Conservation (phyloP, 176 grass and related monocot genomes). For the Luzula sylvatica region DNA sequence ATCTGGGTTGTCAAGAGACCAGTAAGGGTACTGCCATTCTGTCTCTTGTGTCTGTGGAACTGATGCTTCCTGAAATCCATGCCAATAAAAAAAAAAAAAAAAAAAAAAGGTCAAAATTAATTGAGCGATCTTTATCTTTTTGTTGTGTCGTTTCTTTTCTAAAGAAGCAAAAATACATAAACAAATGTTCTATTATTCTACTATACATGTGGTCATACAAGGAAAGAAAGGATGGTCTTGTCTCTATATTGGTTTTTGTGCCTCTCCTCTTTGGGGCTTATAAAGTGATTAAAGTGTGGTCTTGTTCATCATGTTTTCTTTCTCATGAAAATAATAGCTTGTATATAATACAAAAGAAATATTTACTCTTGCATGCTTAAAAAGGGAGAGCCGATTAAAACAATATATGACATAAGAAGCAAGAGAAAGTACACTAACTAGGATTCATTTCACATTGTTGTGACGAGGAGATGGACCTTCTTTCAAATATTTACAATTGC, state of each 20-base stretch:
- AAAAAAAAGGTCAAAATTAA: slow-evolving; percentile 12
- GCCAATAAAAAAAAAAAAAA: not conserved
- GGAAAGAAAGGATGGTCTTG: slow-evolving; percentile 77
- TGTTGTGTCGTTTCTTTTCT: slow-evolving; percentile 20
- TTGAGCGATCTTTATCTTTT: slow-evolving; percentile 18
- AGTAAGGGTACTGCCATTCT: slow-evolving; percentile 94
- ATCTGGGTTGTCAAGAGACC: slow-evolving; percentile 90
- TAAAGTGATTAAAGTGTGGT: slow-evolving; percentile 68
- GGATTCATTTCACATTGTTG: slow-evolving; percentile 18
- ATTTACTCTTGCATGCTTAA: slow-evolving; percentile 35
- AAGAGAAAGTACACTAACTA: slow-evolving; percentile 12
- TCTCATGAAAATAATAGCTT: slow-evolving; percentile 30
- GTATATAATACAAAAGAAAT: slow-evolving; percentile 8
- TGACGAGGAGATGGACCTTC: slow-evolving; percentile 11
- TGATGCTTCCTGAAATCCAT: slow-evolving; percentile 59
- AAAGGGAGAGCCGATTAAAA: slow-evolving; percentile 25
- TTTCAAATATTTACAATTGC: slow-evolving; percentile 3
- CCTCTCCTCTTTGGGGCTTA: slow-evolving; percentile 40
- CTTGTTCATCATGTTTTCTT: slow-evolving; percentile 66
- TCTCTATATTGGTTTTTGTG: slow-evolving; percentile 66
- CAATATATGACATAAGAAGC: slow-evolving; percentile 15
- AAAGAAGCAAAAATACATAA: slow-evolving; percentile 34
- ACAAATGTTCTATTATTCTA: slow-evolving; percentile 11
- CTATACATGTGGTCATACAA: slow-evolving; percentile 49
- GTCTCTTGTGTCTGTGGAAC: slow-evolving; percentile 89